Base-by-base conservation (phyloP, 768 basidiomycete genomes). In the Agaricus blazei region DNA sequence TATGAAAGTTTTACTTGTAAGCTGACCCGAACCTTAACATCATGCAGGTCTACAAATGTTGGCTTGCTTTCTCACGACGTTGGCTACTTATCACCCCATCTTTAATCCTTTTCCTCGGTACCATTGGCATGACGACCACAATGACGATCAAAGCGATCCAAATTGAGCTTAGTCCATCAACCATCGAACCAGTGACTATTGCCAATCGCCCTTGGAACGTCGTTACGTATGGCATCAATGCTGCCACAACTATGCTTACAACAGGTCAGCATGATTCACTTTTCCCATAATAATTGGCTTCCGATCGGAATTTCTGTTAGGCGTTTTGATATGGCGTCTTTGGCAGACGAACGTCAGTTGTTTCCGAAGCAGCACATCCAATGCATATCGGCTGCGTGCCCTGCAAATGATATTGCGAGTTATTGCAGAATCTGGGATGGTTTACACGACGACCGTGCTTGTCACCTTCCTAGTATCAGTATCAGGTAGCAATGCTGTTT, bases 321-420 rank as follows among this genome's bases (percentile, higher is more conserved):
- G 52, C 28, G 37, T 53, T 2, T n/a, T 53, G 12, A 26, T 53
- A 2, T 53, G 52, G 52, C 52, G 52, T 26, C 46, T 53, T 12
- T 53, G 52, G 52, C 52, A 36, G 14, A 44, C 38, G 46, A 26
- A 24, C 8, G 15, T 37, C 9, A 34, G 9, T 12, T 28, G 12
- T 11, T 11, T 11, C 2, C 8, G 11, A 34, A 11, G 7, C 1
- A 26, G 36, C 26, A 24, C 4, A 38, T 26, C 23, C 8, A 24
- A 19, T 24, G 24, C 15, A 15, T 19, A 46, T 34, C 42, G 23
- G 9, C 43, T 31, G 4, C 52, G 43, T 6, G 11, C 26, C 8
- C 15, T 53, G 19, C 52, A 24, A 12, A 45, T 12, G 27, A 34
- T 46, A 8, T 46, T 53, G 24, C 43, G 43, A 8, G 23, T 45